These are phyloP conservation scores for Pythium brachiatum DNA, from an alignment of 352 stramenopile species.

Conservation along the genomic window DNA sequence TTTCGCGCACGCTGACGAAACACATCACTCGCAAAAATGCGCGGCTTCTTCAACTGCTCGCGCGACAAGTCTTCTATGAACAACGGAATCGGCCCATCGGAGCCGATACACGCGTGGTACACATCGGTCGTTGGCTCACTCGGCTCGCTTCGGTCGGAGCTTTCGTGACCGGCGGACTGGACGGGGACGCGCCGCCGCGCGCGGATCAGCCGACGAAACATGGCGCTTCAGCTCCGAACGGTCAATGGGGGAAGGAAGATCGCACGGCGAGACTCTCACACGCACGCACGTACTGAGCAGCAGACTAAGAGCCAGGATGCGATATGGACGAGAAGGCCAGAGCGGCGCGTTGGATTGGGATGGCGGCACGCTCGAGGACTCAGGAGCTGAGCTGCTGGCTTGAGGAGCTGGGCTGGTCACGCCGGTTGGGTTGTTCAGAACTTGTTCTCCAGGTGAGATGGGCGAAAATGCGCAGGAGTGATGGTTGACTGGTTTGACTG, in stretches of 20 bases:
- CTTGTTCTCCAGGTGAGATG: background rate
- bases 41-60: conserved; percentile 10
- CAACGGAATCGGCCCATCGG: conserved; percentile 23
- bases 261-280: background rate
- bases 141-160: conserved; percentile 29
- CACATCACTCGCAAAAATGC: conserved; percentile 5
- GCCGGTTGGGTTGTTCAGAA: conserved; percentile 2
- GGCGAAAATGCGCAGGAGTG: background rate
- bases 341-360: background rate
- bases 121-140: conserved; percentile 37
- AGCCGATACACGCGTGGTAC: conserved; percentile 34
- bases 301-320: background rate
- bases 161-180: conserved; percentile 58
- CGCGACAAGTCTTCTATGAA: conserved; percentile 19
- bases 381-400: background rate
- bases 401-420: background rate
- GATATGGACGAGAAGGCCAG: background rate
- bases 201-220: conserved; percentile 62
- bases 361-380: background rate
- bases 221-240: conserved; percentile 14
- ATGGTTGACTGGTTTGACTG: background rate
- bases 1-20: conserved; percentile 18
- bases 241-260: background rate
- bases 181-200: conserved; percentile 56
- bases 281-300: background rate